Conservation (phyloP, 305 asterid species). For the Ilex paraguariensis region DNA sequence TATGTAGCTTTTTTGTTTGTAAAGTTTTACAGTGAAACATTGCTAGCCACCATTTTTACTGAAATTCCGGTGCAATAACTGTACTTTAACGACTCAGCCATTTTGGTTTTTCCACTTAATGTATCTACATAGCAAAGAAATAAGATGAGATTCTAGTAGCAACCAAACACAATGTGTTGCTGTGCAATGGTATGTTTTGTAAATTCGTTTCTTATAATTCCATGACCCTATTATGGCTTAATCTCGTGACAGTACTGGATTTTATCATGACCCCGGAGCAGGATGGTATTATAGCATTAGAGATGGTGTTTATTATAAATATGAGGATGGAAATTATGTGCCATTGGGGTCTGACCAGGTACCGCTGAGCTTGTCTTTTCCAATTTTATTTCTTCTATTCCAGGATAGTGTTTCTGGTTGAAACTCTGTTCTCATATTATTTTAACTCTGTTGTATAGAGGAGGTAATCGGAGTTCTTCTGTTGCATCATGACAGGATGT, state of each 20-base stretch:
- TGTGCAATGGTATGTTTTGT: too few relatives aligned
- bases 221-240: background rate
- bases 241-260: conserved; percentile 66
- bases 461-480: background rate
- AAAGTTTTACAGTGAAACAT: too few relatives aligned
- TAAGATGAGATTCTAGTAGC: too few relatives aligned
- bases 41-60: too few relatives aligned
- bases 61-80: too few relatives aligned
- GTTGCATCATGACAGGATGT: conserved; percentile 12
- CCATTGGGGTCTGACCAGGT: conserved; percentile 55
- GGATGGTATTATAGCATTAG: conserved; percentile 85
- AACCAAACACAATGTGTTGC: too few relatives aligned
- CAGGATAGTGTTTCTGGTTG: background rate
- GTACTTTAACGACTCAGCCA: too few relatives aligned
- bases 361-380: background rate
- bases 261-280: conserved; percentile 78
- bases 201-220: background rate
- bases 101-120: too few relatives aligned
- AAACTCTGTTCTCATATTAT: background rate
- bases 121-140: too few relatives aligned
- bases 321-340: conserved; percentile 80
- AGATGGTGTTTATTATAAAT: conserved; percentile 82
- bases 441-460: background rate
- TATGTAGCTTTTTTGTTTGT: too few relatives aligned
- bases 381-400: background rate